Evolutionary conservation across 1,139 yeast genomes (phyloP).

Genomic region (Zygosaccharomyces pseudobailii): DNA sequence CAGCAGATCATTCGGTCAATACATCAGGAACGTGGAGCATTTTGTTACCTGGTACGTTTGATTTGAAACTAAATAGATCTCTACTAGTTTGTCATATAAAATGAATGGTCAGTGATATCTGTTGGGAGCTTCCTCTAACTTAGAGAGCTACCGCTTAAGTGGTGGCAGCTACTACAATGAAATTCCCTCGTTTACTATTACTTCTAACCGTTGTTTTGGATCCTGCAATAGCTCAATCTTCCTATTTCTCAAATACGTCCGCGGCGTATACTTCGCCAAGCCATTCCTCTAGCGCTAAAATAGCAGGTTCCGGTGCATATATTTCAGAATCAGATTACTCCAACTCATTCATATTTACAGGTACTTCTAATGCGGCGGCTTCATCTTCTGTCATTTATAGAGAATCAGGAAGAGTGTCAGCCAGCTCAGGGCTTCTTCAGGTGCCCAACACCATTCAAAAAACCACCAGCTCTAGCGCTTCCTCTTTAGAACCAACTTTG

Average conservation of each 20-base stretch:
- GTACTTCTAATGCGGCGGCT: background rate
- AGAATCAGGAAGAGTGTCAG: background rate
- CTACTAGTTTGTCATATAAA: background rate
- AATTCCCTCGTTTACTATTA: background rate
- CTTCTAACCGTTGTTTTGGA: background rate
- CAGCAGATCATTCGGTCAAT: background rate
- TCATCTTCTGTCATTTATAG: background rate
- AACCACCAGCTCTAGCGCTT: background rate
- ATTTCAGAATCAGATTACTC: background rate
- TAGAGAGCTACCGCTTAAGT: background rate
- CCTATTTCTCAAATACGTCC: background rate
- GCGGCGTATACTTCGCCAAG: background rate
- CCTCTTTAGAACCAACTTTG: background rate
- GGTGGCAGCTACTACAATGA: background rate
- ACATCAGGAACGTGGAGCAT: background rate
- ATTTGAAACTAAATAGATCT: background rate
- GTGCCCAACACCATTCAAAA: background rate
- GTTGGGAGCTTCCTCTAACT: background rate
- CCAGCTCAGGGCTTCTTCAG: background rate
- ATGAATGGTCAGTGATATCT: background rate
- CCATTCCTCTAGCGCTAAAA: background rate
- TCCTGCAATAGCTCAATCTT: background rate
- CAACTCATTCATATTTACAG: background rate
- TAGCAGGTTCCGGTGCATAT: background rate
- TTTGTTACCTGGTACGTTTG: background rate